Percentiles rank a stretch among this genome's conserved stretches.
Conservation (phyloP, 2,329 filamentous ascomycete species). For the Fusarium sp. region DNA sequence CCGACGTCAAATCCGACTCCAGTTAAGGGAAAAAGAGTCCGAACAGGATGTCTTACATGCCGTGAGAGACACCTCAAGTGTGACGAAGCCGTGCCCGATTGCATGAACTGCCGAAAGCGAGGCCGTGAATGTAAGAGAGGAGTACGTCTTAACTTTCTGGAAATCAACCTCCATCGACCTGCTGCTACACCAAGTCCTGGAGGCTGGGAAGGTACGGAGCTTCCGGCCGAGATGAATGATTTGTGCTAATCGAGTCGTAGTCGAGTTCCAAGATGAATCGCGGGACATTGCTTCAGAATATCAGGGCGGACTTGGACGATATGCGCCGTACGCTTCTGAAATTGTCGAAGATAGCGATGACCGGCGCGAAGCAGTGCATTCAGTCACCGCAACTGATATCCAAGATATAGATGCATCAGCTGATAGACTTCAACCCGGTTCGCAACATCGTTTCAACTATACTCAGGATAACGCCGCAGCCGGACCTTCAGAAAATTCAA, state of each 20-base stretch:
- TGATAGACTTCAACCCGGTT: neutral
- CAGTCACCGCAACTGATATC: neutral
- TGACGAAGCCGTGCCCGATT: conserved; percentile 74
- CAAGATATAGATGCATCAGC: neutral
- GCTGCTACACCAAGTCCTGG: conserved; percentile 56
- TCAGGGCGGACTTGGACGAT: conserved; percentile 78
- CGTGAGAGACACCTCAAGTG: conserved; percentile 91
- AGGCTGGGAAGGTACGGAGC: conserved; percentile 41
- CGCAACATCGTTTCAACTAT: neutral
- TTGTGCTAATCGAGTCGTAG: conserved; percentile 46
- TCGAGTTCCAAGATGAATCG: conserved; percentile 89
- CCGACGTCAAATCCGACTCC: conserved; percentile 16
- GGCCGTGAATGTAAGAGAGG: conserved; percentile 87
- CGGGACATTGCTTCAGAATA: conserved; percentile 92
- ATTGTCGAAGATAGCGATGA: neutral
- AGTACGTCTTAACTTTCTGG: conserved; percentile 89
- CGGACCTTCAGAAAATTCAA: neutral
- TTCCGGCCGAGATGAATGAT: neutral
- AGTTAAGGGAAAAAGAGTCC: conserved; percentile 74
- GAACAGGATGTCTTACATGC: conserved; percentile 92
- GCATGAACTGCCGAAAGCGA: conserved; percentile 87
- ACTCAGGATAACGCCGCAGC: neutral
- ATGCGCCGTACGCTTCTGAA: conserved; percentile 57
- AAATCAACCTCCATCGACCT: conserved; percentile 77
- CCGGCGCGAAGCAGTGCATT: neutral